A percentile compares a stretch with the other conserved stretches of the same genome.
Evolutionary conservation across 202 grass and related monocot genomes (phyloP).

Genomic region (Schoenoplectus tabernaemontani): DNA sequence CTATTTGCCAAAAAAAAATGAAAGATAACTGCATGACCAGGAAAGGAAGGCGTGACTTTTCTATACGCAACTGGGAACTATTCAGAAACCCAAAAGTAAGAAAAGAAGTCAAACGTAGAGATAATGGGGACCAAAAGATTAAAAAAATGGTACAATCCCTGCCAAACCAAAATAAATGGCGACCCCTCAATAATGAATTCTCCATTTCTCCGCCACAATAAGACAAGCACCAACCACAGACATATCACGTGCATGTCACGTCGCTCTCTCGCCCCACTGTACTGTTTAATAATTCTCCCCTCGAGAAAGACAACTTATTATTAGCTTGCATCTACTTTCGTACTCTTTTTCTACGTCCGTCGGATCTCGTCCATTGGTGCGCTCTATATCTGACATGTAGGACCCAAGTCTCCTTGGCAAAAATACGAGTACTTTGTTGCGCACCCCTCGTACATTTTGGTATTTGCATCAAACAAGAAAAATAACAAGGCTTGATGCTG

Average conservation of each 20-base stretch:
- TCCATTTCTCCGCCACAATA: neutral
- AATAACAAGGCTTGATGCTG: too few species aligned
- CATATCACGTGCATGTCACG: slow-evolving; percentile 32
- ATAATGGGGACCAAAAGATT: neutral
- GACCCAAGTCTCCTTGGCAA: neutral
- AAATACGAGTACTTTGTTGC: neutral
- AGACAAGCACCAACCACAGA: slow-evolving; percentile 18
- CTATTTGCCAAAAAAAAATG: too few species aligned
- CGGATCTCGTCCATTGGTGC: neutral
- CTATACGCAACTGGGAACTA: neutral
- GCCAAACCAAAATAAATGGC: slow-evolving; percentile 22
- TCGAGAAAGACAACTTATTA: slow-evolving; percentile 18
- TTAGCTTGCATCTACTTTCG: slow-evolving; percentile 5
- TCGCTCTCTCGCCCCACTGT: slow-evolving; percentile 3
- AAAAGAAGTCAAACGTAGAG: slow-evolving; percentile 17
- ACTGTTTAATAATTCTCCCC: slow-evolving; percentile 18
- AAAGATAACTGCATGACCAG: neutral
- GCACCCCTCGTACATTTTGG: neutral
- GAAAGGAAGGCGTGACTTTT: neutral
- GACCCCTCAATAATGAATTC: slow-evolving; percentile 20
- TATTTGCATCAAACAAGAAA: neutral
- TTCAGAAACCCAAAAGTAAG: neutral
- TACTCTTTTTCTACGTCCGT: neutral
- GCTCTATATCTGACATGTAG: neutral
- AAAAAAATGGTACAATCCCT: slow-evolving; percentile 6